phyloP scores from a whole-genome alignment of 1,139 yeast genomes.

The Yamadazyma pseudoaaseri region DNA sequence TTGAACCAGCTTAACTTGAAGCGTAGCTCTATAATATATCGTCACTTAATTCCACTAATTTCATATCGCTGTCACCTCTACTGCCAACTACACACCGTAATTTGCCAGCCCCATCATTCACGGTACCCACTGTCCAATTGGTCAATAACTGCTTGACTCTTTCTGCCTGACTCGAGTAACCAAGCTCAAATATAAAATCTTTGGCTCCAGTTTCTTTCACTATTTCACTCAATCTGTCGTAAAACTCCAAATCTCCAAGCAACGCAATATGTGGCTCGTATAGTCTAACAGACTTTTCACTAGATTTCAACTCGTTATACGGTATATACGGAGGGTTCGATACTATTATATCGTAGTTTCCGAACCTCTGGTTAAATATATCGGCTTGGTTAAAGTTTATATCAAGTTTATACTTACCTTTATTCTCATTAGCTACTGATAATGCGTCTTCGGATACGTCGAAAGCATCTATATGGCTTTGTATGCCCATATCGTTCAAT shows the following conservation, averaged over 20 bases:
- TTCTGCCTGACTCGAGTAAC: slow-evolving; percentile 35
- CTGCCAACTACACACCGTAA: slow-evolving; percentile 40
- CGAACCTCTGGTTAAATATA: slow-evolving; percentile 19
- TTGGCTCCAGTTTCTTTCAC: slow-evolving; percentile 34
- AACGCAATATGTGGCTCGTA: slow-evolving; percentile 81
- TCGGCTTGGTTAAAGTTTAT: slow-evolving; percentile 24
- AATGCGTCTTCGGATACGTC: slow-evolving; percentile 64
- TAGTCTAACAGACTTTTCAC: slow-evolving; percentile 58
- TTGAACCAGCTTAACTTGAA: background rate
- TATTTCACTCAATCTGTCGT: slow-evolving; percentile 50
- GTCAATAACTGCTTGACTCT: slow-evolving; percentile 18
- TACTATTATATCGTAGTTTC: slow-evolving; percentile 50
- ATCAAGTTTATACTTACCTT: slow-evolving; percentile 10
- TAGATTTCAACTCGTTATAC: slow-evolving; percentile 34
- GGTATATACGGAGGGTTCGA: slow-evolving; percentile 94
- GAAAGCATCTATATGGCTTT: slow-evolving; percentile 21
- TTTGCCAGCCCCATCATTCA: slow-evolving; percentile 28
- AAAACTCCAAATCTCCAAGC: slow-evolving; percentile 74
- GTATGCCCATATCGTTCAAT: slow-evolving; percentile 18
- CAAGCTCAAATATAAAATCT: slow-evolving; percentile 45
- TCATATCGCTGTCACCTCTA: slow-evolving; percentile 19
- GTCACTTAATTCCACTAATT: slow-evolving; percentile 3
- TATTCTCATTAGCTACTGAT: slow-evolving; percentile 49
- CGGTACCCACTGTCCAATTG: slow-evolving; percentile 27
- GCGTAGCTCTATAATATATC: slow-evolving; percentile 1